These are phyloP conservation scores for Reticulascus tulasneorum DNA, from an alignment of 2,329 filamentous ascomycete genomes.

Conservation along the genomic window DNA sequence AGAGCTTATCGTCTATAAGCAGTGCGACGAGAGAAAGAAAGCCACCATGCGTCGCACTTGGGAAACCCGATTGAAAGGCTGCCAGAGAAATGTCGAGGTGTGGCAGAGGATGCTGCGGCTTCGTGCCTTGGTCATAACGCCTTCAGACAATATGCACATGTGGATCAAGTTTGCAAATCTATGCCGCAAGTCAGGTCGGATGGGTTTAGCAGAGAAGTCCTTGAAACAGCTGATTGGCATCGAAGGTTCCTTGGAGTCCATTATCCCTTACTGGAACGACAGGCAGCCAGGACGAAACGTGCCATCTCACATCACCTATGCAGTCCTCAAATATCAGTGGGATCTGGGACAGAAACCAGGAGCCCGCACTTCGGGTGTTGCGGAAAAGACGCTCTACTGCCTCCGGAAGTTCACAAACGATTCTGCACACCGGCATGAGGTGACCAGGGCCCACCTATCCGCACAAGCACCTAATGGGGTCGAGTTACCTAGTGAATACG, in stretches of 20 bases:
- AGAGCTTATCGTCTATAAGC: slow-evolving; percentile 97
- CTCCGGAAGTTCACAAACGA: slow-evolving; percentile 59
- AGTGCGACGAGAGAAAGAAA: slow-evolving; percentile 84
- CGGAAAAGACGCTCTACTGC: slow-evolving; percentile 55
- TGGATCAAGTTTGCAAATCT: slow-evolving; percentile 99
- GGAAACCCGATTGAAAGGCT: slow-evolving; percentile 92
- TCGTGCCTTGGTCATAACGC: slow-evolving; percentile 84
- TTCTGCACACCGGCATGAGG: slow-evolving; percentile 50
- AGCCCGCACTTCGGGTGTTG: slow-evolving; percentile 36
- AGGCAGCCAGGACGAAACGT: slow-evolving; percentile 39
- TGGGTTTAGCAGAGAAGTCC: slow-evolving; percentile 92
- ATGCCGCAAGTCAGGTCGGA: slow-evolving; percentile 91
- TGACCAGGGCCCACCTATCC: slow-evolving; percentile 46
- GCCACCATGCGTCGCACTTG: slow-evolving; percentile 89
- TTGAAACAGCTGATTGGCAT: slow-evolving; percentile 83
- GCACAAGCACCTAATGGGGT: slow-evolving; percentile 43
- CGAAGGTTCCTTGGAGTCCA: slow-evolving; percentile 57
- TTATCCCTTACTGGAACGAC: slow-evolving; percentile 58
- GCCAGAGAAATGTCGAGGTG: slow-evolving; percentile 94
- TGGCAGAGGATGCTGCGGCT: slow-evolving; percentile 99
- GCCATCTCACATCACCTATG: slow-evolving; percentile 82
- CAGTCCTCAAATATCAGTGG: slow-evolving; percentile 97
- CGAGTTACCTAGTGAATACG: slow-evolving; percentile 42
- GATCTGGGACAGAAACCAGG: slow-evolving; percentile 66
- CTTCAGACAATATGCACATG: slow-evolving; percentile 95